Evolutionary conservation across 2,329 filamentous ascomycete genomes (phyloP).

Genomic region (Fusarium solani-melongenae): DNA sequence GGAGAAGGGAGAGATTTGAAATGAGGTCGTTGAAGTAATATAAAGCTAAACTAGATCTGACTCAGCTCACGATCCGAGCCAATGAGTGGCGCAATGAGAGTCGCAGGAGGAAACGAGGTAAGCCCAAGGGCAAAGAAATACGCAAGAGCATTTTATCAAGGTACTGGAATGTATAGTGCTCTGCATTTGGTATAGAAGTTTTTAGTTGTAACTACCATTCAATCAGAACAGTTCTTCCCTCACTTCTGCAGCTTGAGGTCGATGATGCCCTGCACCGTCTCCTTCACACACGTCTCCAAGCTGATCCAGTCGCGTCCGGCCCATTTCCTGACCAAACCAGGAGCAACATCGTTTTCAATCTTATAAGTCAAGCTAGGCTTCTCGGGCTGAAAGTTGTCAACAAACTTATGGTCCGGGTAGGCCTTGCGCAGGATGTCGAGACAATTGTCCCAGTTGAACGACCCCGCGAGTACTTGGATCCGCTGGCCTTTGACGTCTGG

Average conservation of each 20-base stretch:
- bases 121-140: neutral
- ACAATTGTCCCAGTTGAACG: slow-evolving; percentile 35
- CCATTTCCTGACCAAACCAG: slow-evolving; percentile 26
- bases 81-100: neutral
- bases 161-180: neutral
- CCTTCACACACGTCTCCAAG: slow-evolving; percentile 11
- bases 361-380: slow-evolving; percentile 25
- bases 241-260: neutral
- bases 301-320: slow-evolving; percentile 30
- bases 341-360: slow-evolving; percentile 28
- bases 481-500: slow-evolving; percentile 18
- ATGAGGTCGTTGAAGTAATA: neutral
- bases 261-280: neutral
- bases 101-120: neutral
- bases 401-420: slow-evolving; percentile 18
- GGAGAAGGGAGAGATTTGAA: neutral
- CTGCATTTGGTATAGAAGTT: neutral
- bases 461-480: slow-evolving; percentile 10
- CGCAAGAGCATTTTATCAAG: neutral
- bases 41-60: neutral
- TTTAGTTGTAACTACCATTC: neutral
- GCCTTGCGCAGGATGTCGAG: slow-evolving; percentile 17
- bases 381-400: slow-evolving; percentile 21
- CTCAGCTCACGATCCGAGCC: neutral
- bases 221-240: neutral